A percentile compares a stretch with the other conserved stretches of the same genome.
These are phyloP conservation scores for Stereum hirsutum DNA, from an alignment of 1,284 basidiomycete species.

Conservation along the genomic window DNA sequence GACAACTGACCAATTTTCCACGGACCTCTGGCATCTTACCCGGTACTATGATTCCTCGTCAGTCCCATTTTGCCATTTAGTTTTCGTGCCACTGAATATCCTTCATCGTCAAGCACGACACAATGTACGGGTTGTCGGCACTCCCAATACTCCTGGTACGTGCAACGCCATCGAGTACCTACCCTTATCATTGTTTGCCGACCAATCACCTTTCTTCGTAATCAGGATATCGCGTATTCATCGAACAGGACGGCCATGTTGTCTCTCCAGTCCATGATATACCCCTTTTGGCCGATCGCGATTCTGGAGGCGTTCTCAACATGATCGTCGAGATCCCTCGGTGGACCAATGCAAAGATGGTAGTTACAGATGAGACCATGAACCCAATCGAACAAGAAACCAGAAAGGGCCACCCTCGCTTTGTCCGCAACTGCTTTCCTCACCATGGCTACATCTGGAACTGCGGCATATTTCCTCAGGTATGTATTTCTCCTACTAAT, in stretches of 20 bases:
- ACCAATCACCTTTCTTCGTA: too few relatives aligned
- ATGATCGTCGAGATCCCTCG: conserved; percentile 98
- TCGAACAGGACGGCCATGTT: conserved; percentile 83
- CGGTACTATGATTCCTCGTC: conserved; percentile 55
- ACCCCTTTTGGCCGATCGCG: conserved; percentile 91
- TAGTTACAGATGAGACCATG: conserved; percentile 94
- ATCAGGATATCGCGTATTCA: conserved; percentile 88
- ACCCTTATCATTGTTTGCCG: too few relatives aligned
- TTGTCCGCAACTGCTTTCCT: conserved; percentile 99
- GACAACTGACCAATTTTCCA: too few relatives aligned
- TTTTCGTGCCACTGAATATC: too few relatives aligned
- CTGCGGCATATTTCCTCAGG: conserved; percentile 96
- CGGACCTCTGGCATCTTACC: too few relatives aligned
- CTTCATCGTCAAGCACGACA: conserved; percentile 43
- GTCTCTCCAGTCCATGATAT: conserved; percentile 94
- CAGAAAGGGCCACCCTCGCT: conserved; percentile 94
- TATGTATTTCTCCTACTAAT: conserved; percentile 21
- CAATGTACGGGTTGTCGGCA: conserved; percentile 72
- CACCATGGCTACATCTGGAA: conserved; percentile 99
- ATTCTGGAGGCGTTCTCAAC: conserved; percentile 91
- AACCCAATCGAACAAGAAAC: conserved; percentile 99
- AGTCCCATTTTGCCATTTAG: conserved; percentile 19
- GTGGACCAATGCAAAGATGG: conserved; percentile 99
- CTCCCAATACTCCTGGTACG: conserved; percentile 88
- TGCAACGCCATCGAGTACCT: too few relatives aligned